Evolutionary conservation across 371 early-diverging fungal species (phyloP).

Genomic region (Actinomortierella ambigua): DNA sequence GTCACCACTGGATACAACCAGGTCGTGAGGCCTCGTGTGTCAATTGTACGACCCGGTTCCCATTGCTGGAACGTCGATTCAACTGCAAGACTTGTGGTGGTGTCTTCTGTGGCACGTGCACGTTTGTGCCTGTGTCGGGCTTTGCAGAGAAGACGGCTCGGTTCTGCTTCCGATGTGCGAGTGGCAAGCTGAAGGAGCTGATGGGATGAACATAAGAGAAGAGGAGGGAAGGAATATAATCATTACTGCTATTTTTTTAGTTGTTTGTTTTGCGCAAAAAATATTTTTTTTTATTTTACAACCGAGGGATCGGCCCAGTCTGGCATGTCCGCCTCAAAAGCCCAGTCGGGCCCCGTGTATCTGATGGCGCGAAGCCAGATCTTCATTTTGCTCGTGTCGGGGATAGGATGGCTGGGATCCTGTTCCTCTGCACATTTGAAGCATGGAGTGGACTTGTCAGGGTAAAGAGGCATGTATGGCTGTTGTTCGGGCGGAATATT

Average conservation of each 20-base stretch:
- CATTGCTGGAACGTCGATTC: conserved; percentile 42
- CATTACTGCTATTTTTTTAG: background rate
- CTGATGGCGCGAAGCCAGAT: conserved; percentile 44
- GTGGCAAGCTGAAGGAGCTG: conserved; percentile 42
- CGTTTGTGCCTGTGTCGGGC: conserved; percentile 38
- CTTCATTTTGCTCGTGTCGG: conserved; percentile 37
- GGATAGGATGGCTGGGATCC: conserved; percentile 5
- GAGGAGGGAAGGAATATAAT: background rate
- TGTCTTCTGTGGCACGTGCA: conserved; percentile 49
- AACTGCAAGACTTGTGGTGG: conserved; percentile 53
- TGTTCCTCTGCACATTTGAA: conserved; percentile 38
- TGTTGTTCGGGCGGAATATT: conserved; percentile 30
- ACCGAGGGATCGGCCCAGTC: conserved; percentile 38
- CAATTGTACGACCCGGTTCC: conserved; percentile 51
- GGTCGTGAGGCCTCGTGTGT: conserved; percentile 65
- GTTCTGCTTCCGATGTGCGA: conserved; percentile 44
- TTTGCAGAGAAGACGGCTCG: conserved; percentile 45
- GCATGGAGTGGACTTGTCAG: conserved; percentile 22
- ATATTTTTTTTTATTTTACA: conserved; percentile 20
- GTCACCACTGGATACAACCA: conserved; percentile 65
- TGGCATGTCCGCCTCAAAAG: conserved; percentile 41
- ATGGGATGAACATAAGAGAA: conserved; percentile 22
- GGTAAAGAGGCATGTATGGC: conserved; percentile 42
- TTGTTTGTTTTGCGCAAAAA: background rate
- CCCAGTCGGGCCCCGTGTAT: conserved; percentile 43